Evolutionary conservation across 345 rosid species (phyloP).

Genomic region (Aquilaria sinensis): DNA sequence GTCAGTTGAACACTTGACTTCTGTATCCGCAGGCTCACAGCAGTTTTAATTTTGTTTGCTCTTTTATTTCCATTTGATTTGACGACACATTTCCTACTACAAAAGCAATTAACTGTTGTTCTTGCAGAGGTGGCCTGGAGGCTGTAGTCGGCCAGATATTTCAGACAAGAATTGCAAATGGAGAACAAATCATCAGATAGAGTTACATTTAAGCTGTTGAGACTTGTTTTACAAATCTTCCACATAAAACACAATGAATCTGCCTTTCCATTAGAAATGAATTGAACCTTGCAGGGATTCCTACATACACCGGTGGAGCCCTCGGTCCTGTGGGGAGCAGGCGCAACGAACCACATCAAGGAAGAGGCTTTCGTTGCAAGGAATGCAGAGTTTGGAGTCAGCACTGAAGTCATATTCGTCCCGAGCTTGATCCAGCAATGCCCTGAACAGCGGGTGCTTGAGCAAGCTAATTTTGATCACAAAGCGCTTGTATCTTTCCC

Average conservation of each 20-base stretch:
- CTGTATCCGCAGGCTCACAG: too few species aligned
- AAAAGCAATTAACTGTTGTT: too few species aligned
- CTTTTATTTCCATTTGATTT: too few species aligned
- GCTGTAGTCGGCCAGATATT: too few species aligned
- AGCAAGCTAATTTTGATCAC: slow-evolving; percentile 68
- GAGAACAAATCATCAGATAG: neutral
- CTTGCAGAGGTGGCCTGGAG: too few species aligned
- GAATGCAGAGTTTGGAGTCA: slow-evolving; percentile 66
- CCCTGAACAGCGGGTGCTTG: slow-evolving; percentile 68
- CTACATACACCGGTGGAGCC: slow-evolving; percentile 28
- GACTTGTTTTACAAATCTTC: slow-evolving; percentile 28
- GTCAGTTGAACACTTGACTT: too few species aligned
- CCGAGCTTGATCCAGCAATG: slow-evolving; percentile 65
- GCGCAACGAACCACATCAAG: slow-evolving; percentile 66
- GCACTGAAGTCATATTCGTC: slow-evolving; percentile 61
- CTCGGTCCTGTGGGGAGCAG: slow-evolving; percentile 33
- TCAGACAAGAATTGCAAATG: too few species aligned
- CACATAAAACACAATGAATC: slow-evolving; percentile 24
- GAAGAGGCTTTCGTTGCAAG: slow-evolving; percentile 69
- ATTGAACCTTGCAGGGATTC: slow-evolving; percentile 20
- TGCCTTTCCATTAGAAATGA: slow-evolving; percentile 24
- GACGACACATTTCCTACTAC: too few species aligned
- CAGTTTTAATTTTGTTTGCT: too few species aligned
- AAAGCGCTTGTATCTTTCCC: slow-evolving; percentile 56
- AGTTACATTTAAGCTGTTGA: slow-evolving; percentile 18